Base-by-base conservation (phyloP, 2,329 filamentous ascomycete genomes). In the Alternaria gansuensis region DNA sequence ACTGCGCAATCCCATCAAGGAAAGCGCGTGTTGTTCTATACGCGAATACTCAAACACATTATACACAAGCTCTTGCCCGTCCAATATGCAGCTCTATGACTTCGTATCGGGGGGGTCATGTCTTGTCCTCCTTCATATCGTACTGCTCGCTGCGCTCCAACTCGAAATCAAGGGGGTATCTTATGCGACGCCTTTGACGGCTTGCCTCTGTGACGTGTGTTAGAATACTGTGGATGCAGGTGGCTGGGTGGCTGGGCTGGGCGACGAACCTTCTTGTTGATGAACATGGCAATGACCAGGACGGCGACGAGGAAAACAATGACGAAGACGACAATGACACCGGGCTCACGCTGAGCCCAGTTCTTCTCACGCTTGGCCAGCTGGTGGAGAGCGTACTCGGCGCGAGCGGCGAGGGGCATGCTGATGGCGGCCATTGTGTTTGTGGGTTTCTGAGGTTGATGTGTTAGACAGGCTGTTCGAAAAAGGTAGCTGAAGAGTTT, bases 271-370 rank as follows among this genome's bases (percentile, higher is more conserved):
- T 75, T 79, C 62, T 82, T 80, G 63, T 81, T 80, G 61, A 84
- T 67, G 70, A 84, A 82, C 39, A 88, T 79, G 49, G 70, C 67
- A 54, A 82, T 62, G 48, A 89, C 72, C 26, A 85, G 82, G 60
- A 82, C 55, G 37, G 61, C 80, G 64, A 89, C 83, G 60, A 86
- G 68, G 69, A 84, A 84, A 74, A 88, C 80, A 66, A 89, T 85
- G 75, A 78, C 81, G 76, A 89, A 87, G 56, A 89, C 87, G 64
- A 88, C 78, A 50, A 89, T 81, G 62, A 88, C 85, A 75, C 87
- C 87, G 43, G 83, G 81, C 70, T 89, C 84, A 31, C 76, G 69
- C 60, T 76, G 66, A 24, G 86, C 85, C 83, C 84, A 89, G 80
- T 87, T 85, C 56, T 73, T 70, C 77, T 59, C 28, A 31, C 86